phyloP scores from a whole-genome alignment of 2,329 filamentous ascomycete genomes.

The Cladosporium sp. region DNA sequence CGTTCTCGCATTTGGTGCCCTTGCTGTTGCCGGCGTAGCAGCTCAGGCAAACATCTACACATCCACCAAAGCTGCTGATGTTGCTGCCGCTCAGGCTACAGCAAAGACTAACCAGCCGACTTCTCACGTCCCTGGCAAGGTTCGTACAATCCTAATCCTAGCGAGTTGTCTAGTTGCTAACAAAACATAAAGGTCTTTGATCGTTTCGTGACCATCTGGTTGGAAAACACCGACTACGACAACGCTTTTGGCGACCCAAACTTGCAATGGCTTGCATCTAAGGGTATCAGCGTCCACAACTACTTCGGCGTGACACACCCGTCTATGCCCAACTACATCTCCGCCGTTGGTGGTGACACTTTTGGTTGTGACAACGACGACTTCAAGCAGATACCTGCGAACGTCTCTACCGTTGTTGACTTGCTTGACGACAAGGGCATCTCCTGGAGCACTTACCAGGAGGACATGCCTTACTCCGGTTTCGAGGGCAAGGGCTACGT shows the following conservation, averaged over 20 bases:
- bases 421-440: conserved; percentile 39
- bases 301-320: conserved; percentile 52
- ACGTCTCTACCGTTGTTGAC: conserved; percentile 39
- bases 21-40: conserved; percentile 28
- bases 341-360: conserved; percentile 65
- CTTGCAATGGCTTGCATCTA: conserved; percentile 53
- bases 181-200: conserved; percentile 52
- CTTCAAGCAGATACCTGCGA: conserved; percentile 47
- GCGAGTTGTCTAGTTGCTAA: too few relatives aligned
- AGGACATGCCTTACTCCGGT: conserved; percentile 71
- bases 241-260: conserved; percentile 61
- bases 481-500: conserved; percentile 61
- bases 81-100: conserved; percentile 56
- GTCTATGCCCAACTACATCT: conserved; percentile 72
- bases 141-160: neutral
- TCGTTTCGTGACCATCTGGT: conserved; percentile 68
- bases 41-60: conserved; percentile 37
- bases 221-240: conserved; percentile 70
- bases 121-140: conserved; percentile 62
- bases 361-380: conserved; percentile 69
- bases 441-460: conserved; percentile 63
- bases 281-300: conserved; percentile 54
- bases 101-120: conserved; percentile 58
- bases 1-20: conserved; percentile 21
- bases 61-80: conserved; percentile 48